A percentile compares a stretch with the other conserved stretches of the same genome.
phyloP scores from a whole-genome alignment of 2,329 filamentous ascomycete genomes.

The Harringtonia lauricola region DNA sequence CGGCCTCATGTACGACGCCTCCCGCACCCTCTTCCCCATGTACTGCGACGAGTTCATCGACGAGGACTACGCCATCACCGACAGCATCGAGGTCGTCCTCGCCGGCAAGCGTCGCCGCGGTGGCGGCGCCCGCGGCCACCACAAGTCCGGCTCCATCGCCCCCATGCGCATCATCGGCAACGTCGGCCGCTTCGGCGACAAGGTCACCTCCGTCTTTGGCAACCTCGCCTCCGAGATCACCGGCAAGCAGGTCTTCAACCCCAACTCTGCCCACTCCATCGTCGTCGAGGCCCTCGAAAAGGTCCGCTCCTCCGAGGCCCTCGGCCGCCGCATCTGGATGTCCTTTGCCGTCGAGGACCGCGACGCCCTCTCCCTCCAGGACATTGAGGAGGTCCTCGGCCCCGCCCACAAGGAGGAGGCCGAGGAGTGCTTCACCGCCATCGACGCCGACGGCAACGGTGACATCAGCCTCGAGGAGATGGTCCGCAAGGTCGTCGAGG shows the following conservation, averaged over 20 bases:
- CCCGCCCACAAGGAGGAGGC: slow-evolving; percentile 63
- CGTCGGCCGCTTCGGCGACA: slow-evolving; percentile 77
- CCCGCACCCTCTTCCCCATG: slow-evolving; percentile 76
- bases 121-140: slow-evolving; percentile 17
- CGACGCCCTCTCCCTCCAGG: slow-evolving; percentile 67
- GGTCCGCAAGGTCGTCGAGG: slow-evolving; percentile 75
- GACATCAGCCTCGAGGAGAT: slow-evolving; percentile 95
- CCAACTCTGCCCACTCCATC: slow-evolving; percentile 79
- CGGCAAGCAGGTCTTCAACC: slow-evolving; percentile 90
- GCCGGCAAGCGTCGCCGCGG: slow-evolving; percentile 15
- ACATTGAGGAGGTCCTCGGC: slow-evolving; percentile 81
- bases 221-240: slow-evolving; percentile 92
- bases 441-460: slow-evolving; percentile 84
- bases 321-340: slow-evolving; percentile 95
- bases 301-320: slow-evolving; percentile 72
- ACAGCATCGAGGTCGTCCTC: slow-evolving; percentile 63
- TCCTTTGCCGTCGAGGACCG: slow-evolving; percentile 88
- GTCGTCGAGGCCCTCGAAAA: slow-evolving; percentile 85
- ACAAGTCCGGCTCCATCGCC: slow-evolving; percentile 50
- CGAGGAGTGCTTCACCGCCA: slow-evolving; percentile 68
- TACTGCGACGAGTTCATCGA: slow-evolving; percentile 86
- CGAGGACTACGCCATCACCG: slow-evolving; percentile 86
- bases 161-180: slow-evolving; percentile 68
- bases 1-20: slow-evolving; percentile 81
- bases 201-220: slow-evolving; percentile 85